Base-by-base conservation (phyloP, 2,329 filamentous ascomycete genomes). In the Arthrobotrys megalospora region DNA sequence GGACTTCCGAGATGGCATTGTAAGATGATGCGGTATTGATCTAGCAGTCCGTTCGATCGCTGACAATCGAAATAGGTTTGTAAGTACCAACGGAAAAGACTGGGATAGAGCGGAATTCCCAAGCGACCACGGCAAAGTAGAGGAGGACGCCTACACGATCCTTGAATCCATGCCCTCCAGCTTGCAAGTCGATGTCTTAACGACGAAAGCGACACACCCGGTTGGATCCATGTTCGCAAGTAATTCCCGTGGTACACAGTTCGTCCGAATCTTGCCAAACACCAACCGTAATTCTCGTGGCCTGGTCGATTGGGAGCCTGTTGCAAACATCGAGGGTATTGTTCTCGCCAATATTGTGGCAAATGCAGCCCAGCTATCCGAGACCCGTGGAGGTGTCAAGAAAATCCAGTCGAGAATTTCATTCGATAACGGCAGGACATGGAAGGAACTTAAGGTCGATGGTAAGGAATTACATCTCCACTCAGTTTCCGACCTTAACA, bases 121-220 rank as follows among this genome's bases (percentile, higher is more conserved):
- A 6, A 90, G 90, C 52, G 91, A 92, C 79, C 94, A 97, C 84
- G 93, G 88, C 48, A 85, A 94, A 82, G 88, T 93, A 79, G 92
- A 97, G 83, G 90, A 95, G 83, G 88, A 90, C 81, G 93, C 93
- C 1, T 99, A 97, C 84, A 99, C 96, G 0, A 89, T 99, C 58
- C 88, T 99, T 47, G 95, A 98, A 85, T 96, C 94, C 82, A 98
- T 96, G 48, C 95, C 97, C 83, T 97, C 99, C 86, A 97, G 95
- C 86, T 94, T 99, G 81, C 95, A 98, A 85, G 90, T 99, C 69
- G 94, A 98, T 84, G 94, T 98, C 80, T 91, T 95, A 88, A 93
- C 91, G 0, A 88, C 87, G 10, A 85, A 84, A 71, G 87, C 87
- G 45, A 88, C 88, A 0, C 89, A 88, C 43, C 89, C 91, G 0